Evolutionary conservation across 2,329 filamentous ascomycete species (phyloP), one percentile per base, ranked within the genome.

Genomic region (Chalaropsis ovoidea): DNA sequence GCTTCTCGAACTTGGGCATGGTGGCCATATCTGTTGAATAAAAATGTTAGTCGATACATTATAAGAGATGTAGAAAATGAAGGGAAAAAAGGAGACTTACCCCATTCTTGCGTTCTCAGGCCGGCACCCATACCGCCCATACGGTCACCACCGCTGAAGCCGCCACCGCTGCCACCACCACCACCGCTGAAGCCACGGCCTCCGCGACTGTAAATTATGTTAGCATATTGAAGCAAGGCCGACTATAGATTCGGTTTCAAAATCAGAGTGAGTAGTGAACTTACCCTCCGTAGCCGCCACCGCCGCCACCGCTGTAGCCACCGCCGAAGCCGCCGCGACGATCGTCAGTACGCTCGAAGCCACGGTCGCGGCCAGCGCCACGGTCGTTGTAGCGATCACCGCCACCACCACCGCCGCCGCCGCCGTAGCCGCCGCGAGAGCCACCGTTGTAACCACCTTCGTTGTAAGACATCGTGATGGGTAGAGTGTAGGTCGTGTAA

Each of bases 1-100:
- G 92, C 79, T 99, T 99, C 76, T 99, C 94, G 79, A 99, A 99
- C 78, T 97, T 97, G 72, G 94, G 93, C 58, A 99, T 74, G 6
- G 86, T 76, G 73, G 76, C 80, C 64, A 94, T 72, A 75, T 99
- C 94, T 94, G 70, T 22, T 62, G 3, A 2, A 7, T n/a, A 24
- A 15, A 15, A 52, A 39, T 4, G 24, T 35, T 58, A 39, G 54
- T 58, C 39, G 7, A 19, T 19, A 0, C 15, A 39, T 6, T 6
- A 8, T 39, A 39, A 15, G 2, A 13, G 42, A 10, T 31, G 31
- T 39, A n/a, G n/a, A n/a, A n/a, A n/a, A n/a, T n/a, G n/a, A n/a
- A n/a, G n/a, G 6, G 13, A 2, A 58, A 11, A 19, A 11, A 35
- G 2, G 69, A 68, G 67, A 82, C 88, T 76, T 79, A 93, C 89